Evolutionary conservation across 2,329 filamentous ascomycete species (phyloP).

Genomic region (Claviceps fusiformis): DNA sequence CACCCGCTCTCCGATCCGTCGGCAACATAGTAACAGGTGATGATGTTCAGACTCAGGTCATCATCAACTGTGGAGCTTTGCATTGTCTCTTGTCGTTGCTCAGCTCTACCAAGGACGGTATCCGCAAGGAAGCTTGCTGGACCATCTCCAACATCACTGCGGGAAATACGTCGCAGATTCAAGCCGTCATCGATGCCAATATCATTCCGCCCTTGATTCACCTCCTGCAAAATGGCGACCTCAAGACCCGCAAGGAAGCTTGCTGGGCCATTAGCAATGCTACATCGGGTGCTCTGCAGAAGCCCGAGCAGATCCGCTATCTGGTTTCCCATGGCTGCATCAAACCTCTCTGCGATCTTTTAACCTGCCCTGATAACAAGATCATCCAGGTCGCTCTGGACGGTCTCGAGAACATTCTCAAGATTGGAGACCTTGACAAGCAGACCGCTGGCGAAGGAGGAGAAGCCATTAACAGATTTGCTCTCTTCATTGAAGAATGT

Average conservation of each 20-base stretch:
- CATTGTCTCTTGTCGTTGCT: conserved; percentile 85
- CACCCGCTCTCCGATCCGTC: conserved; percentile 88
- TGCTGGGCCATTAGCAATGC: conserved; percentile 99
- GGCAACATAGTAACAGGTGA: conserved; percentile 98
- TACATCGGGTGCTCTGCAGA: conserved; percentile 92
- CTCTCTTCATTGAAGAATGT: conserved; percentile 95
- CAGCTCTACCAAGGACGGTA: conserved; percentile 95
- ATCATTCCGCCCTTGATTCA: conserved; percentile 95
- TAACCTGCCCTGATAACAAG: conserved; percentile 97
- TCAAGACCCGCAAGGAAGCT: conserved; percentile 98
- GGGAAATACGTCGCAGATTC: conserved; percentile 94
- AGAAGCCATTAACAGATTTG: conserved; percentile 87
- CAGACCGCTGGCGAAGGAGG: conserved; percentile 63
- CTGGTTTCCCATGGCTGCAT: conserved; percentile 90
- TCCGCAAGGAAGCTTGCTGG: conserved; percentile 99
- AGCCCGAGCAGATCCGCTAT: conserved; percentile 96
- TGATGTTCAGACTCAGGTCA: conserved; percentile 96
- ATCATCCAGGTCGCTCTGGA: conserved; percentile 98
- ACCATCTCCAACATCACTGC: conserved; percentile 99
- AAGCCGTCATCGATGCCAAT: conserved; percentile 90
- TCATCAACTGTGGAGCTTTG: conserved; percentile 95
- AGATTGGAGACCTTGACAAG: conserved; percentile 98
- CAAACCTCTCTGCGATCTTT: conserved; percentile 88
- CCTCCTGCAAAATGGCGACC: conserved; percentile 87
- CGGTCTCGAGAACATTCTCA: conserved; percentile 96